Evolutionary conservation across 2,329 filamentous ascomycete genomes (phyloP).

Genomic region (Bretziella fagacearum): DNA sequence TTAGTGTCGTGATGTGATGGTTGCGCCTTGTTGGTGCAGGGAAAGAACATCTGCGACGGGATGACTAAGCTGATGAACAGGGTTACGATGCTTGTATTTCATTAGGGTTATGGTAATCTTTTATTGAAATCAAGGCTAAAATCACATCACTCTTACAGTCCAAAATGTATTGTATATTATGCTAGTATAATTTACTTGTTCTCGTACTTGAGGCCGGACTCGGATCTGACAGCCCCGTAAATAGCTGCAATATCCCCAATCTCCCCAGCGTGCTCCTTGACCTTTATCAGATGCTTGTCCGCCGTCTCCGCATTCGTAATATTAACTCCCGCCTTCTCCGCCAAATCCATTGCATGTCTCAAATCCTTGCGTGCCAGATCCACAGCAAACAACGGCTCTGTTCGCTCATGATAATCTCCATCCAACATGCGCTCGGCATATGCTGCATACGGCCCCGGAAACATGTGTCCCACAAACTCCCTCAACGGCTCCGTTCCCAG

Average conservation of each 20-base stretch:
- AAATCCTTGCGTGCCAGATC: slow-evolving; percentile 73
- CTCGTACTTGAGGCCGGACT: slow-evolving; percentile 58
- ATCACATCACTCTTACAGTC: too few relatives aligned
- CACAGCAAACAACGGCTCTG: slow-evolving; percentile 67
- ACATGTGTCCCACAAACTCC: slow-evolving; percentile 53
- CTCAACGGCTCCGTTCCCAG: slow-evolving; percentile 55
- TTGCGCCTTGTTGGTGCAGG: slow-evolving; percentile 2
- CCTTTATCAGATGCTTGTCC: slow-evolving; percentile 49
- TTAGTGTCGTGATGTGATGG: background rate
- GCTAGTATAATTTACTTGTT: slow-evolving; percentile 24
- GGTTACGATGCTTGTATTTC: background rate
- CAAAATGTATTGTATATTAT: too few relatives aligned
- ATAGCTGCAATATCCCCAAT: slow-evolving; percentile 67
- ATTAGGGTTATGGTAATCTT: background rate
- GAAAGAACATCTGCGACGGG: background rate
- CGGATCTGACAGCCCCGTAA: slow-evolving; percentile 62
- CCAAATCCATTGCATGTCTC: slow-evolving; percentile 53
- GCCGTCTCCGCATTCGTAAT: slow-evolving; percentile 49
- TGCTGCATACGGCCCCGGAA: slow-evolving; percentile 56
- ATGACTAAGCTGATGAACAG: slow-evolving; percentile 10
- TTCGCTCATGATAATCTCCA: slow-evolving; percentile 60
- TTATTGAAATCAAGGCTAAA: background rate
- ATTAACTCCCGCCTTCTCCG: slow-evolving; percentile 41
- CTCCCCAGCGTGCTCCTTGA: slow-evolving; percentile 50
- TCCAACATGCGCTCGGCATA: slow-evolving; percentile 59